Base-by-base conservation (phyloP, 2,329 filamentous ascomycete genomes). In the Fusarium tuaranense region DNA sequence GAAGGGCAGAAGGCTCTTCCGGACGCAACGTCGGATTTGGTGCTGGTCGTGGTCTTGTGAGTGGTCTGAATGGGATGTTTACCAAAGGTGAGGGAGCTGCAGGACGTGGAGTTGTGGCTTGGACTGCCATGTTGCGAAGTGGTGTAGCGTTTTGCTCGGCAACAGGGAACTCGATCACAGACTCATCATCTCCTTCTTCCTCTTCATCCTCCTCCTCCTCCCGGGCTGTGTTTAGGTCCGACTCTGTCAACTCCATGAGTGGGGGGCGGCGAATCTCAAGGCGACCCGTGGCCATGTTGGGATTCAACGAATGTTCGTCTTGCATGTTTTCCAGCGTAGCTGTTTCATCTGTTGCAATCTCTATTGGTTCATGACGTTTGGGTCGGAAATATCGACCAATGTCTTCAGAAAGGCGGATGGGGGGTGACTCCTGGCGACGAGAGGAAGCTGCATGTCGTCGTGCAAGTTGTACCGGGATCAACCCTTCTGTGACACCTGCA, bases 331-430 rank as follows among this genome's bases (percentile, higher is more conserved):
- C 77, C 16, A 66, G 65, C 25, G 78, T 83, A 46, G 81, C 81
- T 18, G 82, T 83, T 39, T 81, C 76, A 71, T 84, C 82, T 30
- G 72, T 79, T 60, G 80, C 80, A 73, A 84, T 84, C 20, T 81
- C 70, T 48, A 84, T 81, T 20, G 78, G 74, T 18, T 76, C 57
- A 16, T 72, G 66, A 14, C 65, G 63, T 18, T 64, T 72, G 9
- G 78, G 71, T 30, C 70, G 77, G 41, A 84, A 81, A 70, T 82
- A 84, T 36, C 69, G 75, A 34, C 79, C 75, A 63, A 84, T 84
- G 18, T 75, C 77, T 53, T 78, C 73, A n/a, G 68, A 67, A 27
- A 65, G 67, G 18, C 65, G 68, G 32, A 39, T 55, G 61, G 69
- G 48, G 55, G 68, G 58, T 58, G 63, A 34, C 32, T 38, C 55